A percentile compares a stretch with the other conserved stretches of the same genome.
Conservation (phyloP, 1,284 basidiomycete species). For the Singerocomus rubriflavus region DNA sequence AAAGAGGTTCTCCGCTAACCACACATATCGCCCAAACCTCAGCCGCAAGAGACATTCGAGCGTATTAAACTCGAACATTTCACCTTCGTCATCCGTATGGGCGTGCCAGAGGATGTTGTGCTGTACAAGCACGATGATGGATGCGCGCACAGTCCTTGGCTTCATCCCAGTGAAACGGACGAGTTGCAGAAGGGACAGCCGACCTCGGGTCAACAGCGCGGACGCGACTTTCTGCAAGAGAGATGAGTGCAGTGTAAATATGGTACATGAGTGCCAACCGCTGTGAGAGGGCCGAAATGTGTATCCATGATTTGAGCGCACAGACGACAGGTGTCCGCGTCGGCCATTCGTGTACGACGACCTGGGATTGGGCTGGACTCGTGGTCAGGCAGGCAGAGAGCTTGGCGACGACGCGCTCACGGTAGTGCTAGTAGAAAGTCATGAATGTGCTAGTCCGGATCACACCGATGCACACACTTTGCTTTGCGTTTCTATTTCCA, state of each 20-base stretch:
- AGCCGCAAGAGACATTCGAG: slow-evolving; percentile 77
- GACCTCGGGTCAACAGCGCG: slow-evolving; percentile 82
- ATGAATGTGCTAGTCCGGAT: slow-evolving; percentile 3
- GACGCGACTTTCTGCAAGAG: slow-evolving; percentile 67
- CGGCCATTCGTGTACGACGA: slow-evolving; percentile 53
- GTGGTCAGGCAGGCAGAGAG: not conserved
- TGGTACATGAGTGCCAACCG: slow-evolving; percentile 45
- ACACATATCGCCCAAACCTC: slow-evolving; percentile 79
- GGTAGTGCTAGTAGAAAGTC: not conserved
- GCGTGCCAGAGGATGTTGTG: slow-evolving; percentile 91
- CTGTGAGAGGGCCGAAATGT: slow-evolving; percentile 77
- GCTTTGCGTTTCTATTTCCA: not conserved
- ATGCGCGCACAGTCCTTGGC: slow-evolving; percentile 66
- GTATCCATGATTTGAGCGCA: slow-evolving; percentile 74
- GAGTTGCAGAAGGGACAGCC: slow-evolving; percentile 71
- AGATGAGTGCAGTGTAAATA: slow-evolving; percentile 6
- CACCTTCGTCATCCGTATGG: slow-evolving; percentile 67
- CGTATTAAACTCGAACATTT: slow-evolving; percentile 75
- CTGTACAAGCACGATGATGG: slow-evolving; percentile 83
- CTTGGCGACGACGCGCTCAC: not conserved
- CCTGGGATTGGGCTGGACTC: not conserved
- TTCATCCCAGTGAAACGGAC: slow-evolving; percentile 60
- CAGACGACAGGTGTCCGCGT: slow-evolving; percentile 64
- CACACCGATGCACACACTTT: not conserved
- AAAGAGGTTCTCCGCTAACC: slow-evolving; percentile 66